These are phyloP conservation scores for Coemansia sp. DNA, from an alignment of 192 early-diverging fungal genomes.

Conservation along the genomic window DNA sequence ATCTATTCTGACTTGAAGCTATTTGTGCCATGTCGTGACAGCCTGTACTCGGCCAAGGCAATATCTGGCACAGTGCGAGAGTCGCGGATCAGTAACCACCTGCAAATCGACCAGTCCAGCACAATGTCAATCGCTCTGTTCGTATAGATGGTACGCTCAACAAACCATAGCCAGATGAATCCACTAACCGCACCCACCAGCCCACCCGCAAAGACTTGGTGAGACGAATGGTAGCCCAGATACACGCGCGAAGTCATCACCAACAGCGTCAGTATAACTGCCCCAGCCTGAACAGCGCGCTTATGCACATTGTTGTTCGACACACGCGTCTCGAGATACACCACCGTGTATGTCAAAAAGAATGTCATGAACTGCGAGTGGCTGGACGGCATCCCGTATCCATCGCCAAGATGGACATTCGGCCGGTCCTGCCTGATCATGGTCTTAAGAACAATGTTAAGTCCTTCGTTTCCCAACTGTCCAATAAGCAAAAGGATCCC, in stretches of 20 bases:
- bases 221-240: slow-evolving; percentile 38
- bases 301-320: slow-evolving; percentile 12
- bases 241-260: slow-evolving; percentile 43
- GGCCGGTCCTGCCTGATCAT: slow-evolving; percentile 35
- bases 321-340: slow-evolving; percentile 28
- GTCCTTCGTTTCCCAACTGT: slow-evolving; percentile 46
- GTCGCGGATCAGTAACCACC: slow-evolving; percentile 48
- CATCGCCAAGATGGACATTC: slow-evolving; percentile 39
- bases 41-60: slow-evolving; percentile 35
- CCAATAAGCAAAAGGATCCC: slow-evolving; percentile 35
- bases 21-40: slow-evolving; percentile 17
- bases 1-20: neutral
- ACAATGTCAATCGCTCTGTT: slow-evolving; percentile 10
- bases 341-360: slow-evolving; percentile 22
- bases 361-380: slow-evolving; percentile 56
- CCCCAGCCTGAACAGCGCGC: slow-evolving; percentile 22
- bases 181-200: slow-evolving; percentile 23
- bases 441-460: slow-evolving; percentile 35
- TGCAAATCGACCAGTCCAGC: slow-evolving; percentile 14
- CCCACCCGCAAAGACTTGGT: slow-evolving; percentile 31
- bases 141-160: slow-evolving; percentile 18
- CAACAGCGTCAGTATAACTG: slow-evolving; percentile 15
- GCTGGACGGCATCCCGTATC: slow-evolving; percentile 56
- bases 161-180: slow-evolving; percentile 23
- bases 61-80: slow-evolving; percentile 32